Percentiles rank a stretch among this genome's conserved stretches.
These are phyloP conservation scores for Paecilomyces formosus DNA, from an alignment of 2,329 filamentous ascomycete species.

Conservation along the genomic window DNA sequence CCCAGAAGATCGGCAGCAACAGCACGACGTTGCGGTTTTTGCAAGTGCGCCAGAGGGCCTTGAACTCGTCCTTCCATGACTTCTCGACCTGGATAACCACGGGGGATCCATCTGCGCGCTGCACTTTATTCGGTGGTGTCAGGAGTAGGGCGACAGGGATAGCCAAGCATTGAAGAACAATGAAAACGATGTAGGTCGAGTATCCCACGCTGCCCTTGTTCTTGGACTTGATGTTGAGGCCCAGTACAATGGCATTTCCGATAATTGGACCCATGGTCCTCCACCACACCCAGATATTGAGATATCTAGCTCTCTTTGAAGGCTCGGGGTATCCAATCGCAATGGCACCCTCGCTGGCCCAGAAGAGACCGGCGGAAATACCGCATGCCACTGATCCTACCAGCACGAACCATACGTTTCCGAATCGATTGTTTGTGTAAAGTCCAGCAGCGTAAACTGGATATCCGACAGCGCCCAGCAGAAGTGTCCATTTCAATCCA, in stretches of 20 bases:
- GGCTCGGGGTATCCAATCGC: conserved; percentile 44
- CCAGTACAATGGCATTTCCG: conserved; percentile 41
- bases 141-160: conserved; percentile 33
- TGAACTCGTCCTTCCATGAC: conserved; percentile 33
- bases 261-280: conserved; percentile 44
- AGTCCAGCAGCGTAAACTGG: conserved; percentile 42
- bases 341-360: conserved; percentile 45
- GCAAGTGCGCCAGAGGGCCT: conserved; percentile 26
- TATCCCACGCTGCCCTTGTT: conserved; percentile 21
- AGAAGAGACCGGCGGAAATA: conserved; percentile 44
- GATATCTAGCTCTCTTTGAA: conserved; percentile 40
- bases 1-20: conserved; percentile 38
- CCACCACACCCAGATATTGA: conserved; percentile 45
- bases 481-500: conserved; percentile 39
- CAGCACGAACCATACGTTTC: conserved; percentile 46
- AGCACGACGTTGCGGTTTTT: conserved; percentile 28
- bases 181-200: conserved; percentile 37
- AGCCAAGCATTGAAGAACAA: conserved; percentile 31
- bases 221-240: conserved; percentile 27
- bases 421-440: conserved; percentile 34
- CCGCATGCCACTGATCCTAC: conserved; percentile 44
- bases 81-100: conserved; percentile 31
- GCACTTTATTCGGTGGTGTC: conserved; percentile 35
- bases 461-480: conserved; percentile 39
- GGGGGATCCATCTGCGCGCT: conserved; percentile 33